Base-by-base conservation (phyloP, 148 eudicot species). In the Fagopyrum tataricum region DNA sequence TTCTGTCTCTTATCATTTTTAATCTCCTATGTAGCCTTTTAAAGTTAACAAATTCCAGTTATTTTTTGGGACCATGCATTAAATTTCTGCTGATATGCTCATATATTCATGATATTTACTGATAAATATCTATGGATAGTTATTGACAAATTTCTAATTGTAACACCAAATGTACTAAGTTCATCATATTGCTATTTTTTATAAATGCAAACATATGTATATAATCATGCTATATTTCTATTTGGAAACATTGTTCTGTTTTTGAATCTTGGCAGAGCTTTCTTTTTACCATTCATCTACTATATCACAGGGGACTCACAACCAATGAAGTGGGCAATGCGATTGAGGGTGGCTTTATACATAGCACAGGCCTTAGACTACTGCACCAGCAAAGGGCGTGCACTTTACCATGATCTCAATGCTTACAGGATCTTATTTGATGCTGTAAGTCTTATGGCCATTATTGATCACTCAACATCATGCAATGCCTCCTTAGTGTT, bases 291-390 rank as follows among this genome's bases (percentile, higher is more conserved):
- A 17, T 71, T 80, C 52, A 44, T 76, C 44, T 79, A 73, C 78
- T 76, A 74, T 76, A 74, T 67, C 44, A 68, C 81, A 94, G 98
- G 98, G 98, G 98, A 94, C 71, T 23, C 89, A 58, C 89, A 88
- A 8, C 98, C 98, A 74, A 89, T 93, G 97, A 91, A 83, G 84
- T 93, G 97, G 98, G 84, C 97, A 14, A 93, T 93, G 97, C 89
- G 98, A 74, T 85, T 94, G 78, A 85, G 97, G 83, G 98, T 94
- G 77, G 97, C 98, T 20, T 80, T 91, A 42, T 84, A 85, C 81
- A 89, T 94, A 83, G 97, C 96, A 56, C 86, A 91, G 81, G 98
- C 98, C 73, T 82, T 94, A 41, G 98, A 94, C 67, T 94, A 94
- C 73, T 94, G 97, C 81, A 94, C 93, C 13, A 90, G 71, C 79